Evolutionary conservation across 495 filamentous ascomycete genomes (phyloP), one percentile per base, ranked within the genome.

Genomic region (Xylaria sp.): DNA sequence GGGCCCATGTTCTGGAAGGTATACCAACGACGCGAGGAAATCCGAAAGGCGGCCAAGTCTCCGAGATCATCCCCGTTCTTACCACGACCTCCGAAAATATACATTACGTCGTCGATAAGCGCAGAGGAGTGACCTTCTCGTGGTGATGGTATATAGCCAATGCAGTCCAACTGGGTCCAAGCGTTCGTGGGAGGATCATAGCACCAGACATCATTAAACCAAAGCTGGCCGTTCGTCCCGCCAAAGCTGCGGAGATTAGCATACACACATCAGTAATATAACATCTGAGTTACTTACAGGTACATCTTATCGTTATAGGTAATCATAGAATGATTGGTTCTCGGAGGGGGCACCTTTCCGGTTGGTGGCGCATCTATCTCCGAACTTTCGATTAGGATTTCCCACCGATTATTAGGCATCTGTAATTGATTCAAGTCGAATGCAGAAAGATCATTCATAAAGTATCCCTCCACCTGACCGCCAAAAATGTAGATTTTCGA

Each of bases 1-100:
- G 93, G 95, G 0, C 97, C 97, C 97, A 99, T 99, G 75, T 99
- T 99, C 76, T 98, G 97, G 82, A 99, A 99, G 14, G 95, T 98
- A 77, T 98, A 99, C 97, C 97, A 99, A 46, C 97, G 90, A 68
- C 92, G 90, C 7, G 93, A 92, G 2, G 91, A 88, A 71, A 99
- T 98, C 29, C 95, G 89, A 82, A 99, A 99, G 2, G 97, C 96
- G 1, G 97, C 95, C 58, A 99, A 82, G 79, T 99, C 97, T 26
- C 96, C 97, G 24, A 98, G 82, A 77, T 98, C 97, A 35, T 89
- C 86, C 0, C 97, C 97, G 62, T 97, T 93, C 75, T 97, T 92
- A 5, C 93, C 97, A 57, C 97, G 91, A n/a, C 97, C 97, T 71
- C 97, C 97, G 78, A 99, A 99, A 68, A 98, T 92, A 80, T 99